Evolutionary conservation across 1,139 yeast species (phyloP), one percentile per base, ranked within the genome.

Genomic region (Meyerozyma carpophila): DNA sequence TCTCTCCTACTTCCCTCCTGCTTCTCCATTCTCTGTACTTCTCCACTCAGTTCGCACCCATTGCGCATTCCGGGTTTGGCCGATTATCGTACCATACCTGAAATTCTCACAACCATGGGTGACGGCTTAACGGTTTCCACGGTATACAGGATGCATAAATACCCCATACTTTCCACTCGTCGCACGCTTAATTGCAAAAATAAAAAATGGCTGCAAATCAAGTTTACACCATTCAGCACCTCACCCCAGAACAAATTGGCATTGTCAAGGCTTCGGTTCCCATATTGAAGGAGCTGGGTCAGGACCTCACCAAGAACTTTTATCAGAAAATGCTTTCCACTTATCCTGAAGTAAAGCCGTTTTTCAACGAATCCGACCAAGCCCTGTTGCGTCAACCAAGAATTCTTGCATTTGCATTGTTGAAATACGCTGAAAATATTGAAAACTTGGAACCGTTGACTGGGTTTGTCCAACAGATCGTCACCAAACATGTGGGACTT

Each of bases 401-500:
- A 50, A 81, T 84, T 34, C 66, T 84, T 44, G 89, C 89, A 1
- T 76, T 70, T 51, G 77, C 89, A 1, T 68, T 83, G 37, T 63
- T 82, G 39, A 73, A 78, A 37, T 84, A 83, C 50, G 89, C 89
- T 9, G 69, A 77, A 53, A 73, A 82, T 58, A 81, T 84, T 47
- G 83, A 83, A 51, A 76, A 82, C 47, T 61, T 83, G 46, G 65
- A 76, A 7, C 81, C 76, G 18, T 66, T 84, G 42, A 55, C 69
- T 11, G 76, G 65, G 1, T 78, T 80, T 50, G 87, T 84, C 11
- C 66, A 73, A 42, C 80, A 79, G 50, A 81, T 84, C 54, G 84
- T 79, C 32, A 71, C 70, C 49, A 83, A 82, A 60, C 90, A 84
- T 52, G 82, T 80, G 48, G 85, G 87, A 40, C 65, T 83, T 47